Evolutionary conservation across 163 green algal species (phyloP).

Genomic region (Scenedesmus sp.): DNA sequence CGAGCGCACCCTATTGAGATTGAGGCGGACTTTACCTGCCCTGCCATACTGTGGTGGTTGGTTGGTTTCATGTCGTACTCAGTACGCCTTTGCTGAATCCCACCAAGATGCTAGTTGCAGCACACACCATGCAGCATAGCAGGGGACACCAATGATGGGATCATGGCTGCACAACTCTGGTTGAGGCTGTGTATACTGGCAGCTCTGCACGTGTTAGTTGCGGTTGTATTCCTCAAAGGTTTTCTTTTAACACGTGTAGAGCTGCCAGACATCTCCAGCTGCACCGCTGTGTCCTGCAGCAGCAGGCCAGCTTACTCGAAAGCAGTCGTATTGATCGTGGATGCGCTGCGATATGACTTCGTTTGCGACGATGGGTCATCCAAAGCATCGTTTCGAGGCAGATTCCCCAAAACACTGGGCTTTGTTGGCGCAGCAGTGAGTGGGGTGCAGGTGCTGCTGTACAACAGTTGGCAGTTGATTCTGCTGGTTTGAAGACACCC

Average conservation of each 20-base stretch:
- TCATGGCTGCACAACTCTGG: not conserved
- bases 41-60: not conserved
- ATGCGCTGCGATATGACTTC: conserved; percentile 81
- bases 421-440: conserved; percentile 38
- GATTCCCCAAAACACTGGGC: conserved; percentile 53
- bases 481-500: not conserved
- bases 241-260: conserved; percentile 84
- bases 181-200: conserved; percentile 3
- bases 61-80: not conserved
- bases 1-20: not conserved
- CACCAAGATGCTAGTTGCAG: too few relatives aligned
- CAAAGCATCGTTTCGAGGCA: not conserved
- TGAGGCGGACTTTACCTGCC: not conserved
- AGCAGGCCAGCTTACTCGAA: conserved; percentile 37
- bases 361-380: conserved; percentile 47
- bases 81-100: too few relatives aligned
- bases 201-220: conserved; percentile 55
- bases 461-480: conserved; percentile 3
- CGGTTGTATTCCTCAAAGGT: conserved; percentile 71
- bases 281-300: conserved; percentile 12
- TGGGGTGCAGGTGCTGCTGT: conserved; percentile 5
- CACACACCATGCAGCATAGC: not conserved
- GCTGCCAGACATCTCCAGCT: conserved; percentile 55
- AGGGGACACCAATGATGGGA: not conserved
- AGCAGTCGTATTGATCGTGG: conserved; percentile 78